phyloP scores from a whole-genome alignment of 495 filamentous ascomycete genomes.

The Pyrenopolyporus hunteri region DNA sequence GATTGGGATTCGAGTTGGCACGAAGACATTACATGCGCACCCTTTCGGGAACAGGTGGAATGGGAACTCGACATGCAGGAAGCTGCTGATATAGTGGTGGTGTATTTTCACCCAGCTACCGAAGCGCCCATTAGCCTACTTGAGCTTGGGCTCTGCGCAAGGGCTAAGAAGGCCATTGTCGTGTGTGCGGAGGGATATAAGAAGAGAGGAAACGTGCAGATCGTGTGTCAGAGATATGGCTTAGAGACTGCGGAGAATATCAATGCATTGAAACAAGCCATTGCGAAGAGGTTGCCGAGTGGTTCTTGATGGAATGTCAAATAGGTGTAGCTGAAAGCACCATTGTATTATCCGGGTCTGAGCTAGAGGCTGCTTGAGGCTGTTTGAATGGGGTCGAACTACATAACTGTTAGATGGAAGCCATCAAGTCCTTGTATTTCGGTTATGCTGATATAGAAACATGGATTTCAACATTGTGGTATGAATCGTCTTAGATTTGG shows the following conservation, averaged over 20 bases:
- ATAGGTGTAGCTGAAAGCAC: no score
- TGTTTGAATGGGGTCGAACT: no score
- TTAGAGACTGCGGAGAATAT: slow-evolving; percentile 46
- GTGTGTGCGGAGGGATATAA: slow-evolving; percentile 58
- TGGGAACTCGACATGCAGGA: slow-evolving; percentile 66
- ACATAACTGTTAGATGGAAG: no score
- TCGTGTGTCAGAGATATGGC: slow-evolving; percentile 56
- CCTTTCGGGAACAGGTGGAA: slow-evolving; percentile 59
- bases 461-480: no score
- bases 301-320: slow-evolving; percentile 1
- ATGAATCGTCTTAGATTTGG: no score
- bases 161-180: slow-evolving; percentile 55
- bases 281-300: slow-evolving; percentile 33
- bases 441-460: no score
- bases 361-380: no score
- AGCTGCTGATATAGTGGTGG: slow-evolving; percentile 56
- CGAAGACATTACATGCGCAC: slow-evolving; percentile 50
- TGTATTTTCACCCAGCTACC: slow-evolving; percentile 59
- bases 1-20: slow-evolving; percentile 62
- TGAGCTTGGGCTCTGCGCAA: slow-evolving; percentile 59
- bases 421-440: no score
- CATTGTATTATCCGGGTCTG: no score
- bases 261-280: slow-evolving; percentile 36
- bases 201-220: slow-evolving; percentile 62
- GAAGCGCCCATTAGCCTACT: slow-evolving; percentile 56